Percentiles rank a stretch among this genome's conserved stretches.
phyloP scores from a whole-genome alignment of 129 eudicot genomes.

The Escallonia herrerae region DNA sequence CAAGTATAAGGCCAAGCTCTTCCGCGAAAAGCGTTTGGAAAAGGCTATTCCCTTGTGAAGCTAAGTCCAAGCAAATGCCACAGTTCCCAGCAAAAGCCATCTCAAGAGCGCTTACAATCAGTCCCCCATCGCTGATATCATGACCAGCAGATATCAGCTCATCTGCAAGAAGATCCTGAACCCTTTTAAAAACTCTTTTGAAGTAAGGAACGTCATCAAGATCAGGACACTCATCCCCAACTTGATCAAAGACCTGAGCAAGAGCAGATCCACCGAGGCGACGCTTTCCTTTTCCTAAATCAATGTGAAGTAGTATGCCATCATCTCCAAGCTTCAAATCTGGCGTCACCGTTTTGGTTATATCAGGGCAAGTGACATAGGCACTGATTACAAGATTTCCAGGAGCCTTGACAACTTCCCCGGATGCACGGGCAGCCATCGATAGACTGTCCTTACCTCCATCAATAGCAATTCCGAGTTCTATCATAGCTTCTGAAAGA shows the following conservation, averaged over 20 bases:
- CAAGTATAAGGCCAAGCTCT: constrained; percentile 85
- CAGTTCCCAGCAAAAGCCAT: constrained; percentile 95
- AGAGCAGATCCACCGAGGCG: constrained; percentile 70
- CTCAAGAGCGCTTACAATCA: constrained; percentile 59
- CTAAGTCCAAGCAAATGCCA: constrained; percentile 33
- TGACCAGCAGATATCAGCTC: constrained; percentile 87
- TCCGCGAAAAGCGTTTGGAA: constrained; percentile 65
- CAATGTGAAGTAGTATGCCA: constrained; percentile 69
- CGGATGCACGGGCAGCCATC: constrained; percentile 84
- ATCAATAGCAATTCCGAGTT: constrained; percentile 92
- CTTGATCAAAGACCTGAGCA: constrained; percentile 68
- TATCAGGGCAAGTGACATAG: constrained; percentile 85
- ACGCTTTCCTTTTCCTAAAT: constrained; percentile 76
- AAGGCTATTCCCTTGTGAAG: constrained; percentile 41
- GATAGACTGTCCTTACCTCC: constrained; percentile 96
- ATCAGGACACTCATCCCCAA: constrained; percentile 86
- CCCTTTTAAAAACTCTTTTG: constrained; percentile 60
- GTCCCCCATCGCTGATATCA: constrained; percentile 90
- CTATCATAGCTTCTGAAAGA: constrained; percentile 81
- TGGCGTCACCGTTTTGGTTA: constrained; percentile 89
- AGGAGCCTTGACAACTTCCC: constrained; percentile 94
- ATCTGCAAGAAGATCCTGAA: constrained; percentile 62
- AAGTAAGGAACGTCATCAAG: constrained; percentile 78
- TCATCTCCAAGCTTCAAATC: constrained; percentile 79
- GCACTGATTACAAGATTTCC: constrained; percentile 95